Conservation (phyloP, 2,329 filamentous ascomycete species). For the Aureobasidium sp. region DNA sequence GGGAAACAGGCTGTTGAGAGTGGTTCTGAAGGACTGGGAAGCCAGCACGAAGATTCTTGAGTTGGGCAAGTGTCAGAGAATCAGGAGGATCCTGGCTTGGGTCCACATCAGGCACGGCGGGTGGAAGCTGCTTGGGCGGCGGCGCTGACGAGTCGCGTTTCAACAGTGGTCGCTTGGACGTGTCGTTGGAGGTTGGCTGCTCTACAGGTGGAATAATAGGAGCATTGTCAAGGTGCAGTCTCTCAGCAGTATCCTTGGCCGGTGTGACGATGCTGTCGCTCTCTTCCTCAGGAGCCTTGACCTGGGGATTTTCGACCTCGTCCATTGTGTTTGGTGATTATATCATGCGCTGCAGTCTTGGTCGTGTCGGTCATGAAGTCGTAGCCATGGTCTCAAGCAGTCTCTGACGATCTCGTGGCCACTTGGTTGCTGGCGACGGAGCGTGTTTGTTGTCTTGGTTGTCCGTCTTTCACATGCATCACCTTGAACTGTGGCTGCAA, state of each 20-base stretch:
- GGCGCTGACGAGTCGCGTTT: conserved; percentile 36
- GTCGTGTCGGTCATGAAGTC: conserved; percentile 7
- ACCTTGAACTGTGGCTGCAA: not conserved
- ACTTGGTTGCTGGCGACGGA: not conserved
- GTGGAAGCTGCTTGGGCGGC: conserved; percentile 34
- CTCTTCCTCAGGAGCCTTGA: conserved; percentile 19
- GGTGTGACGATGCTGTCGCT: conserved; percentile 23
- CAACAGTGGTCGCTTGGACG: conserved; percentile 30
- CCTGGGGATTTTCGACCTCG: conserved; percentile 34
- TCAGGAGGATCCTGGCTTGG: conserved; percentile 33
- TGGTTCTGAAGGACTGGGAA: conserved; percentile 36
- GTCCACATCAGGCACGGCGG: conserved; percentile 31
- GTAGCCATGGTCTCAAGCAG: not conserved
- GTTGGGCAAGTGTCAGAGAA: conserved; percentile 41
- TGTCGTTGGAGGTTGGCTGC: not conserved
- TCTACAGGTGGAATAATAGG: conserved; percentile 19
- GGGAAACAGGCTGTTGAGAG: conserved; percentile 20
- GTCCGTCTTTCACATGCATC: conserved; percentile 8
- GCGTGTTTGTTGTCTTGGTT: not conserved
- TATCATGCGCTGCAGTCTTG: not conserved
- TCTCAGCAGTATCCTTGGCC: conserved; percentile 32
- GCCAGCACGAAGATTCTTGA: conserved; percentile 38
- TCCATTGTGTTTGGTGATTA: conserved; percentile 24
- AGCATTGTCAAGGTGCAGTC: conserved; percentile 24
- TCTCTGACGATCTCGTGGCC: not conserved